These are phyloP conservation scores for Gossypium gossypioides DNA, from an alignment of 441 rosid species.

Conservation along the genomic window DNA sequence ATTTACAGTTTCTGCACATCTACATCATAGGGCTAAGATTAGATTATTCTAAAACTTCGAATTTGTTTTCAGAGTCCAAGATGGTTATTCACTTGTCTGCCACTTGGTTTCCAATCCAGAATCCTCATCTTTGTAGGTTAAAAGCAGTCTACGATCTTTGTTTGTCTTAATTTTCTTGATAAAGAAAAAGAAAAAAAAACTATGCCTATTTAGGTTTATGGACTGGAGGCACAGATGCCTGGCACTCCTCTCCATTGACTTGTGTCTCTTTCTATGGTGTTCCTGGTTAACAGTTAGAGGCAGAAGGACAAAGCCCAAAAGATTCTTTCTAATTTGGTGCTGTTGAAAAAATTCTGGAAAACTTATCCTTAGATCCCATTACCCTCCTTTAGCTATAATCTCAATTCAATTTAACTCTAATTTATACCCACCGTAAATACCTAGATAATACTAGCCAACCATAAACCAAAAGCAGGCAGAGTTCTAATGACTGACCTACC, in stretches of 20 bases:
- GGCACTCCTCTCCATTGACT: neutral
- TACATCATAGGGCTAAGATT: neutral
- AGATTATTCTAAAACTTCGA: neutral
- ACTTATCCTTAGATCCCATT: neutral
- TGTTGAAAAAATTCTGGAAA: neutral
- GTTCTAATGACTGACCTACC: neutral
- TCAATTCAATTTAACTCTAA: neutral
- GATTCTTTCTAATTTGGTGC: neutral
- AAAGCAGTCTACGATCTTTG: too few species aligned
- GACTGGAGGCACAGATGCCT: neutral
- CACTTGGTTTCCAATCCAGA: neutral
- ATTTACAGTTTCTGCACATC: neutral
- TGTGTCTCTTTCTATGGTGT: neutral
- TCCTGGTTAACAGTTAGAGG: neutral
- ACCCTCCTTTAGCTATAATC: neutral
- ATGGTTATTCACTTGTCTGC: neutral
- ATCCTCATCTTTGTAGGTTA: slow-evolving; percentile 1
- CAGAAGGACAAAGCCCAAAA: neutral
- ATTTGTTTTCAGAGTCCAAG: neutral
- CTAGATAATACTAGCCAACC: neutral
- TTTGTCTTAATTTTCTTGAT: neutral
- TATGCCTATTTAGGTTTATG: neutral
- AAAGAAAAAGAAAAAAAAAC: neutral
- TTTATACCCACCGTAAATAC: neutral
- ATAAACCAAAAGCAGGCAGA: neutral